A percentile compares a stretch with the other conserved stretches of the same genome.
phyloP scores from a whole-genome alignment of 192 early-diverging fungal genomes.

The Backusella tuberculispora region DNA sequence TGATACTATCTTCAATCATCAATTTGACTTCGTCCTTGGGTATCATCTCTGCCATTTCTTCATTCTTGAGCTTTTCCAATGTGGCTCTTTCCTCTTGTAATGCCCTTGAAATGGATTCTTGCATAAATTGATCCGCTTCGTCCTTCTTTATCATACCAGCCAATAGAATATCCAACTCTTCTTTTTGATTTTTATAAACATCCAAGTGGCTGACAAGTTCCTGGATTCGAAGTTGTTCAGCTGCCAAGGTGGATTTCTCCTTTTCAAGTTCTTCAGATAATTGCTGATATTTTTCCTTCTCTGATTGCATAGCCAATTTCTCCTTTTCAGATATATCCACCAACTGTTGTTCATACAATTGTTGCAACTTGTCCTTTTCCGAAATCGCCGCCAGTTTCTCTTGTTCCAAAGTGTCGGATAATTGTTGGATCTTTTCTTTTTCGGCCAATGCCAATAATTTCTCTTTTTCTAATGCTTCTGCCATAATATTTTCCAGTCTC shows the following conservation, averaged over 20 bases:
- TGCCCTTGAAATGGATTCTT: not conserved
- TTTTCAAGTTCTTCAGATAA: not conserved
- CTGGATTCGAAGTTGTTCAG: not conserved
- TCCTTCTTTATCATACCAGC: not conserved
- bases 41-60: slow-evolving; percentile 4
- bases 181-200: not conserved
- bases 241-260: not conserved
- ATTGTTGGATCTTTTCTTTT: not conserved
- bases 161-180: not conserved
- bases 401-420: not conserved
- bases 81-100: not conserved
- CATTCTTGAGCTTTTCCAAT: not conserved
- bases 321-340: not conserved
- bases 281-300: not conserved
- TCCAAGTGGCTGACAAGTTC: not conserved
- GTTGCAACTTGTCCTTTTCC: slow-evolving; percentile 1
- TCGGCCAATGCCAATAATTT: not conserved
- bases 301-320: not conserved
- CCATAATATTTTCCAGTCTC: not conserved
- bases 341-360: not conserved
- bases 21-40: not conserved
- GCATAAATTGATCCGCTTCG: not conserved
- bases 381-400: not conserved
- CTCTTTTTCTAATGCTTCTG: slow-evolving; percentile 3
- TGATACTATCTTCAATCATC: not conserved